A percentile compares a stretch with the other conserved stretches of the same genome.
These are phyloP conservation scores for Hygrocybe punicea DNA, from an alignment of 768 basidiomycete species.

Conservation along the genomic window DNA sequence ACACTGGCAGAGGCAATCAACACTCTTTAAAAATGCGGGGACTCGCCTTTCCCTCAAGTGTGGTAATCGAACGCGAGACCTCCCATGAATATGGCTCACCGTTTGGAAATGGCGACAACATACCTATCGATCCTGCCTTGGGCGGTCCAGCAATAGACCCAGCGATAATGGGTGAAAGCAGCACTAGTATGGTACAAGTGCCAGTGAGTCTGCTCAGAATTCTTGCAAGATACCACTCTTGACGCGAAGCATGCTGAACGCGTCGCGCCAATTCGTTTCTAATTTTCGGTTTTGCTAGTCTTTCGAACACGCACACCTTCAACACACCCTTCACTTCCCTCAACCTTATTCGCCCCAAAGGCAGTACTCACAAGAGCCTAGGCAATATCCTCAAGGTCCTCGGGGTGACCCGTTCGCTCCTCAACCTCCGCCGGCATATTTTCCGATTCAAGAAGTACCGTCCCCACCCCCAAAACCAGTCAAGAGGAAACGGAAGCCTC, in stretches of 20 bases:
- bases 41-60: slow-evolving; percentile 52
- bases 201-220: slow-evolving; percentile 38
- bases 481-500: slow-evolving; percentile 45
- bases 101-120: slow-evolving; percentile 55
- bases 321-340: slow-evolving; percentile 10
- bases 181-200: slow-evolving; percentile 17
- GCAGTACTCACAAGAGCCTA: slow-evolving; percentile 33
- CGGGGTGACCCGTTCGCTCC: slow-evolving; percentile 84
- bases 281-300: slow-evolving; percentile 6
- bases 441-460: slow-evolving; percentile 43
- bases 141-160: slow-evolving; percentile 53
- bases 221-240: slow-evolving; percentile 18
- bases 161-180: slow-evolving; percentile 37
- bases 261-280: slow-evolving; percentile 68
- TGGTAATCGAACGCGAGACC: slow-evolving; percentile 50
- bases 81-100: slow-evolving; percentile 61
- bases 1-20: not conserved
- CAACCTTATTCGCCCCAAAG: slow-evolving; percentile 20
- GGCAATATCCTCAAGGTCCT: slow-evolving; percentile 68
- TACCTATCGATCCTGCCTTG: slow-evolving; percentile 75
- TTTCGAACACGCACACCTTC: slow-evolving; percentile 20
- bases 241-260: slow-evolving; percentile 37
- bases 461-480: slow-evolving; percentile 42
- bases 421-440: slow-evolving; percentile 51
- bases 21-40: slow-evolving; percentile 49